Evolutionary conservation across 768 basidiomycete genomes (phyloP).

Genomic region (Zangia roseola): DNA sequence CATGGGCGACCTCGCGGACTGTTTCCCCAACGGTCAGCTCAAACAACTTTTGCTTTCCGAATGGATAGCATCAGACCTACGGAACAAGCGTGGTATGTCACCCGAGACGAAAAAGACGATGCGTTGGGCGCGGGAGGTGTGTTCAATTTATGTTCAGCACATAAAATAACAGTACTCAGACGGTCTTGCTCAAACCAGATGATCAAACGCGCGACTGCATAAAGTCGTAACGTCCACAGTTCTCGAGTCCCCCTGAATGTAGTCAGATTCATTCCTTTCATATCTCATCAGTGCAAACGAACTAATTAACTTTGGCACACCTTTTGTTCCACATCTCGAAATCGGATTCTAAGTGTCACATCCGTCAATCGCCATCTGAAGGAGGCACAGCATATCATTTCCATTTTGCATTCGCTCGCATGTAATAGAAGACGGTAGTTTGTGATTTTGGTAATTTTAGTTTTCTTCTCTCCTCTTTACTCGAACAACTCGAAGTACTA

Average conservation of each 20-base stretch:
- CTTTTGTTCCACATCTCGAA: slow-evolving; percentile 12
- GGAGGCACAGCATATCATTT: slow-evolving; percentile 58
- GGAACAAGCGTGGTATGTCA: slow-evolving; percentile 70
- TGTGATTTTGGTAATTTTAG: slow-evolving; percentile 29
- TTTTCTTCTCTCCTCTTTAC: slow-evolving; percentile 2
- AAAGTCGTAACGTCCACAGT: slow-evolving; percentile 31
- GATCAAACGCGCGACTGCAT: slow-evolving; percentile 78
- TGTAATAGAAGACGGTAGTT: slow-evolving; percentile 52
- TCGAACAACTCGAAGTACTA: slow-evolving; percentile 10
- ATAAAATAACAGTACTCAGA: not conserved
- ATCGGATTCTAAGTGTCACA: slow-evolving; percentile 17
- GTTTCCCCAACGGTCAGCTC: slow-evolving; percentile 78
- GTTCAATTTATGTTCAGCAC: slow-evolving; percentile 16
- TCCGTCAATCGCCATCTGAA: slow-evolving; percentile 59
- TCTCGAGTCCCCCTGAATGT: slow-evolving; percentile 24
- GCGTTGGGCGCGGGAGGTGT: slow-evolving; percentile 92
- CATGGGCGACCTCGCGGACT: slow-evolving; percentile 90
- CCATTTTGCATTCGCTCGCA: slow-evolving; percentile 50
- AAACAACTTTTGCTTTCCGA: slow-evolving; percentile 75
- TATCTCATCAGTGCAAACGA: slow-evolving; percentile 47
- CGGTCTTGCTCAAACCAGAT: slow-evolving; percentile 43
- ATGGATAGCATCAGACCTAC: slow-evolving; percentile 76
- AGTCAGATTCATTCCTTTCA: slow-evolving; percentile 34
- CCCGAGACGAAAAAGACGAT: slow-evolving; percentile 83
- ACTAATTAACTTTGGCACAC: slow-evolving; percentile 35